A percentile compares a stretch with the other conserved stretches of the same genome.
phyloP scores from a whole-genome alignment of 192 early-diverging fungal species.

The Mortierella antarctica region DNA sequence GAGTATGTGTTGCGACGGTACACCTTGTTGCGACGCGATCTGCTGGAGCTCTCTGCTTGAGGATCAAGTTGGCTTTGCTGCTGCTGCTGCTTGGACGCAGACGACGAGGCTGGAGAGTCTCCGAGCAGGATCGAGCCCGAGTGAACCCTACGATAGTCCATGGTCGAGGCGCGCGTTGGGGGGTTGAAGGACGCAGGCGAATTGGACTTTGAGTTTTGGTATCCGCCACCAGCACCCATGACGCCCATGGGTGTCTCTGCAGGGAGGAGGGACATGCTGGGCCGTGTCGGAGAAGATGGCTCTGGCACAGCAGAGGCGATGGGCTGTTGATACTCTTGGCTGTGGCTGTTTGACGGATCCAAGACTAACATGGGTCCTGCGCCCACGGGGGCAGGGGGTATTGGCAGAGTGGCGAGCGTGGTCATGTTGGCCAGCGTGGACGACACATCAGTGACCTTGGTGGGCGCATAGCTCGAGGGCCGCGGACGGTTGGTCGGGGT shows the following conservation, averaged over 20 bases:
- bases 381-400: constrained; percentile 15
- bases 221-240: constrained; percentile 42
- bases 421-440: constrained; percentile 43
- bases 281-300: not conserved
- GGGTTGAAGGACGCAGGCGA: constrained; percentile 8
- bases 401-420: constrained; percentile 34
- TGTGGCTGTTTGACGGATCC: not conserved
- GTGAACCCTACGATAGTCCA: constrained; percentile 33
- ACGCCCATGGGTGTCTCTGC: not conserved
- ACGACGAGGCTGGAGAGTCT: constrained; percentile 20
- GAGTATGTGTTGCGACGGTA: constrained; percentile 59
- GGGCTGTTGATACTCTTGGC: constrained; percentile 13
- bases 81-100: constrained; percentile 20
- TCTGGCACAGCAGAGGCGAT: not conserved
- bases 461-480: constrained; percentile 51
- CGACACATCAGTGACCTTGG: constrained; percentile 36
- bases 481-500: constrained; percentile 17
- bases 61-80: constrained; percentile 4
- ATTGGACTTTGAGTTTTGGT: constrained; percentile 3
- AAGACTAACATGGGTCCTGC: not conserved
- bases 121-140: constrained; percentile 15
- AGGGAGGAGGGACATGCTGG: constrained; percentile 3
- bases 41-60: constrained; percentile 18
- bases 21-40: constrained; percentile 26
- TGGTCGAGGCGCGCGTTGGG: constrained; percentile 40